Base-by-base conservation (phyloP, 2,329 filamentous ascomycete species). In the Ophiostoma pallidulum region DNA sequence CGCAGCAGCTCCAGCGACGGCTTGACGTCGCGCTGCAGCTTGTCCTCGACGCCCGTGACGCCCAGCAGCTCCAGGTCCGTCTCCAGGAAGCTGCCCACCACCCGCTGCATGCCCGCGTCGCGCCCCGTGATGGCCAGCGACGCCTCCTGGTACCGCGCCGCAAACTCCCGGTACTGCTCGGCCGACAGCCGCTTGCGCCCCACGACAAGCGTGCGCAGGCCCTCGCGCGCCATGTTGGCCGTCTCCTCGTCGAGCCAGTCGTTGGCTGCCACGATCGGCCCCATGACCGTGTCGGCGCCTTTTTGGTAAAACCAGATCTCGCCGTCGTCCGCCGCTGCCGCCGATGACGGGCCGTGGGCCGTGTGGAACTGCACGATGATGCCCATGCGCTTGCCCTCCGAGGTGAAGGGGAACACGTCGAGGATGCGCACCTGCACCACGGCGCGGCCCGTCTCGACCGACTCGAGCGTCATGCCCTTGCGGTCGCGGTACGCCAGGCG, bases 241-340 rank as follows among this genome's bases (percentile, higher is more conserved):
- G 92, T 97, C 64, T 98, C 92, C 64, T 98, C 92, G 56, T 98
- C 92, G 0, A 98, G 79, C 94, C 92, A 98, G 68, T 98, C 92
- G 60, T 97, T 98, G 16, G 90, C 80, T 8, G 85, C 87, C 31
- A 98, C 92, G 55, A 98, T 97, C 3, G 83, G 77, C n/a, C 83
- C 79, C 94, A 98, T 98, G 54, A 98, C 91, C 0, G 92, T 97
- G 62, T 98, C 94, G 3, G 92, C 94, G 52, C 92, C 92, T 66
- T 98, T 98, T 60, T 98, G 90, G 61, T 91, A 97, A 67, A 98
- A 98, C 86, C 91, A 96, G 26, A 97, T 91, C 60, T 97, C 91
- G 13, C 85, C 81, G 40, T 73, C 72, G 10, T 73, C 70, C n/a
- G n/a, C n/a, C n/a, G n/a, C n/a, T n/a, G n/a, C n/a, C n/a, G n/a